Base-by-base conservation (phyloP, 179 eudicot species). In the Camellia oleifera region DNA sequence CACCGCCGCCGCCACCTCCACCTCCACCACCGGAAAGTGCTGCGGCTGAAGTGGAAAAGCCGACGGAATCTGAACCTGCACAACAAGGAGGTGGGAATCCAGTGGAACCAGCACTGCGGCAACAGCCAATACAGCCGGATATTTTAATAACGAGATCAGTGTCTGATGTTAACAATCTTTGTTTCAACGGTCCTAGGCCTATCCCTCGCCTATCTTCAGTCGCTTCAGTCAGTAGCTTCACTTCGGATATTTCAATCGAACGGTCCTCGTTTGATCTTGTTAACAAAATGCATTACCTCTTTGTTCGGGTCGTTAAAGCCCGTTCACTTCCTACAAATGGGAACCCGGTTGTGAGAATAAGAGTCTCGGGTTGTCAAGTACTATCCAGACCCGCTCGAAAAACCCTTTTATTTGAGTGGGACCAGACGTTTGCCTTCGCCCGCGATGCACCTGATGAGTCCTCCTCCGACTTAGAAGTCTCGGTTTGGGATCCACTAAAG, bases 241-340 rank as follows among this genome's bases (percentile, higher is more conserved):
- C 91, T 6, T 85, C 97, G 0, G 94, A 94, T 14, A 69, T 87
- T 6, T 76, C 89, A 10, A 81, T 90, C 9, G 98, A 92, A 70
- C 90, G 85, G 68, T 83, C 98, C 4, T 66, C 96, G 2, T 96
- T 89, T 77, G 99, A 96, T 74, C 92, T 96, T 0, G 99, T 96
- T 8, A 97, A 96, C 77, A 96, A 96, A 78, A 96, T 96, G 99
- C 98, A 96, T 70, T 96, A 94, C 82, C 88, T 96, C n/a, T 96
- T 96, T 77, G 89, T 94, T 13, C 92, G 98, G 13, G 92, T 92
- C 0, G 92, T 94, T 0, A 94, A 86, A 80, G 99, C 96, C 26
- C 91, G 96, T 26, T 83, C 92, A 0, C 91, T 96, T 8, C 96
- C 96, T 66, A 90, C 98, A 2, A 75, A 82, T 11, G 91, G 92